Evolutionary conservation across 2,329 filamentous ascomycete species (phyloP).

Genomic region (Metarhizium brunneum): DNA sequence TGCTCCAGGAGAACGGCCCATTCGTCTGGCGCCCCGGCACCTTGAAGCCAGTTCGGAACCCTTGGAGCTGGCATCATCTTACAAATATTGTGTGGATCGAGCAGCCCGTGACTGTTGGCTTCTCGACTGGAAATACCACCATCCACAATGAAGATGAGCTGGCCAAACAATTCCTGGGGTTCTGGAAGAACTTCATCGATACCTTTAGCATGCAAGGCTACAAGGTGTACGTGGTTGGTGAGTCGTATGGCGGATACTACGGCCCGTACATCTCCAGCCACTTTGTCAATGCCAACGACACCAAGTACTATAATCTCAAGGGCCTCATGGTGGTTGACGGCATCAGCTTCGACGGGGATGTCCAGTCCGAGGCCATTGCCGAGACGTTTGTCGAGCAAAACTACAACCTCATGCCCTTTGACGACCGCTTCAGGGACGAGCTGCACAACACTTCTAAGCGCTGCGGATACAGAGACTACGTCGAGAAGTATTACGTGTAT

Average conservation of each 20-base stretch:
- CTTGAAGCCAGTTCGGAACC: conserved; percentile 52
- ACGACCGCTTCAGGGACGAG: conserved; percentile 44
- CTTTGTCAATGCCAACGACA: conserved; percentile 60
- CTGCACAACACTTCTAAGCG: conserved; percentile 41
- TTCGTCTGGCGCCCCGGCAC: conserved; percentile 66
- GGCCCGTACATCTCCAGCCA: conserved; percentile 65
- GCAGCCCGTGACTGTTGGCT: conserved; percentile 60
- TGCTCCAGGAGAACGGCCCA: conserved; percentile 70
- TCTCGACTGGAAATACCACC: conserved; percentile 53
- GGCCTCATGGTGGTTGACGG: conserved; percentile 69
- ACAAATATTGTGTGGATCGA: conserved; percentile 59
- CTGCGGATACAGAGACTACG: conserved; percentile 55
- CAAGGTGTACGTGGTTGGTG: conserved; percentile 66
- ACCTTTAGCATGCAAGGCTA: conserved; percentile 58
- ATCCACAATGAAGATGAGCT: conserved; percentile 59
- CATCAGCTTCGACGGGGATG: conserved; percentile 40
- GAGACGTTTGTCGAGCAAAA: conserved; percentile 54
- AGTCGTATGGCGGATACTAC: conserved; percentile 58
- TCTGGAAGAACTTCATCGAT: conserved; percentile 69
- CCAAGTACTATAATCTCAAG: conserved; percentile 56
- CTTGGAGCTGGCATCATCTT: conserved; percentile 53
- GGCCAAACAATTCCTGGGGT: conserved; percentile 64
- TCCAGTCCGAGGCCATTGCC: conserved; percentile 37
- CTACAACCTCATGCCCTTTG: conserved; percentile 51
- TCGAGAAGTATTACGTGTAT: conserved; percentile 55